A percentile compares a stretch with the other conserved stretches of the same genome.
Evolutionary conservation across 2,329 filamentous ascomycete genomes (phyloP).

Genomic region (Hypoxylon sp.): DNA sequence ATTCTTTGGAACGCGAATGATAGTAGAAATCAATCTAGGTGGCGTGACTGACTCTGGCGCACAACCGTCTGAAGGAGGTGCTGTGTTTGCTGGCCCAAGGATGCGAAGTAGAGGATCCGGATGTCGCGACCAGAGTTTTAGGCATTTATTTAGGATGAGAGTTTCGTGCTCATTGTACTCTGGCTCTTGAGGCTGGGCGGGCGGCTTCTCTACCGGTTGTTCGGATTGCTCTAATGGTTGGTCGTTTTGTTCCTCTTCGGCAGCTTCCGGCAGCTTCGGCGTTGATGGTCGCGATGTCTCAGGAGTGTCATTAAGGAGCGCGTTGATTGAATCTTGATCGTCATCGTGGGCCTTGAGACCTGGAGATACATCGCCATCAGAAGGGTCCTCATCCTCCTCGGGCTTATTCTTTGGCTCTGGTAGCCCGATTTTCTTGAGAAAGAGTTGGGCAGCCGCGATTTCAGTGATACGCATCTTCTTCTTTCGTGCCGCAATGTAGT

Average conservation of each 20-base stretch:
- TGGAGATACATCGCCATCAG: constrained; percentile 56
- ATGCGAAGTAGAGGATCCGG: constrained; percentile 70
- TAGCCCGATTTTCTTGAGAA: constrained; percentile 72
- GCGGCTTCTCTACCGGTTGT: constrained; percentile 26
- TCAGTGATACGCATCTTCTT: constrained; percentile 82
- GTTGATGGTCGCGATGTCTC: constrained; percentile 63
- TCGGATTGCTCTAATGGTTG: constrained; percentile 45
- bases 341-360: constrained; percentile 56
- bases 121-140: constrained; percentile 76
- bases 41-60: constrained; percentile 62
- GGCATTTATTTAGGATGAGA: constrained; percentile 66
- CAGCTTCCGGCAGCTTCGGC: constrained; percentile 43
- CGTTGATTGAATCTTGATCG: constrained; percentile 69
- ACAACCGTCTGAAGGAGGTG: constrained; percentile 76
- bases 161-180: constrained; percentile 65
- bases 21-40: constrained; percentile 80
- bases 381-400: constrained; percentile 56
- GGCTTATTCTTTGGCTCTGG: constrained; percentile 59
- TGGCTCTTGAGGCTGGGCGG: constrained; percentile 48
- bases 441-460: constrained; percentile 80
- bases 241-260: constrained; percentile 48
- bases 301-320: constrained; percentile 71
- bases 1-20: constrained; percentile 85
- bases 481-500: constrained; percentile 83
- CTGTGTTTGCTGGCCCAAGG: constrained; percentile 72